Evolutionary conservation across 2,329 filamentous ascomycete species (phyloP).

Genomic region (Pseudogymnoascus sp.): DNA sequence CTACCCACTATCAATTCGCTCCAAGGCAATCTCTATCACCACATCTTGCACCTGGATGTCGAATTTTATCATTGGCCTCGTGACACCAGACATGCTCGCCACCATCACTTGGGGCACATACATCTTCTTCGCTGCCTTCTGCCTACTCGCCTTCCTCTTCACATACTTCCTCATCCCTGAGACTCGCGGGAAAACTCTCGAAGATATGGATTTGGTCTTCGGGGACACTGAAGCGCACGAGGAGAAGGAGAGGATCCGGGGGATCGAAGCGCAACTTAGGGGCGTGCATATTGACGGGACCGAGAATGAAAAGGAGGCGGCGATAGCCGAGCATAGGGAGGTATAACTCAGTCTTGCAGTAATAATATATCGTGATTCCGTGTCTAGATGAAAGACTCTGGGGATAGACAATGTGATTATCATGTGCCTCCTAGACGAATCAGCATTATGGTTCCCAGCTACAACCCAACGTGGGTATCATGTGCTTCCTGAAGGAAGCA

Average conservation of each 20-base stretch:
- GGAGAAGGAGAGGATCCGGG: constrained; percentile 25
- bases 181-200: constrained; percentile 45
- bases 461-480: no score
- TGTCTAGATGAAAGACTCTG: neutral
- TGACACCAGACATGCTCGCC: constrained; percentile 48
- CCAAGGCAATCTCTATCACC: constrained; percentile 54
- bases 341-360: constrained; percentile 2
- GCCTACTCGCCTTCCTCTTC: constrained; percentile 39
- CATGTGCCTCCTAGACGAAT: no score
- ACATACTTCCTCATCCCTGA: constrained; percentile 50
- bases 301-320: constrained; percentile 14
- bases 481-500: no score
- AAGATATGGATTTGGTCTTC: constrained; percentile 47
- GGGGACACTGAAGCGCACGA: constrained; percentile 32
- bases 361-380: neutral
- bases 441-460: no score
- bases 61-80: constrained; percentile 47
- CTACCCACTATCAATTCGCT: constrained; percentile 47
- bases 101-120: constrained; percentile 45
- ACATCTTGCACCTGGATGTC: constrained; percentile 50
- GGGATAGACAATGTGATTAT: neutral
- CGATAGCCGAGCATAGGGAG: constrained; percentile 7
- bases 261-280: constrained; percentile 18
- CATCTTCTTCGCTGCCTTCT: constrained; percentile 51
- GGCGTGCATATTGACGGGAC: constrained; percentile 16